phyloP scores from a whole-genome alignment of 2,329 filamentous ascomycete species.

The Pseudogymnoascus sp. region DNA sequence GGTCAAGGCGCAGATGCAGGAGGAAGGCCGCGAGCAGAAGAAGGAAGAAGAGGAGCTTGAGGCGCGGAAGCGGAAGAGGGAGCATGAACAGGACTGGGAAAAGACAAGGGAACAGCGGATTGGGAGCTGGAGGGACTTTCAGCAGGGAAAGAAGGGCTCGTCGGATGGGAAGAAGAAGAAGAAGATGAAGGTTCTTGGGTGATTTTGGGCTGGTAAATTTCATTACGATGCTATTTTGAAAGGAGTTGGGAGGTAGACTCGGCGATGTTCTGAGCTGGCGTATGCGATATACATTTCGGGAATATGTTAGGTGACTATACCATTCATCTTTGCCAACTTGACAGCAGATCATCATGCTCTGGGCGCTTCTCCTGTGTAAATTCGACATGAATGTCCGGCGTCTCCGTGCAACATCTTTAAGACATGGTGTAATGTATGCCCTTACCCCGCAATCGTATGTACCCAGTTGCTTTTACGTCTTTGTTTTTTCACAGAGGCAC shows the following conservation, averaged over 20 bases:
- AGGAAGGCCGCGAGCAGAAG: conserved; percentile 83
- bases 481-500: neutral
- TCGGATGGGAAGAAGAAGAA: conserved; percentile 48
- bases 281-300: neutral
- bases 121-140: conserved; percentile 86
- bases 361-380: neutral
- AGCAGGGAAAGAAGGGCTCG: conserved; percentile 56
- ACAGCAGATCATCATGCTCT: too few relatives aligned
- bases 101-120: conserved; percentile 84
- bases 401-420: neutral
- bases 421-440: neutral
- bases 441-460: neutral
- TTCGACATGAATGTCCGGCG: neutral
- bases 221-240: neutral
- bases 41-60: conserved; percentile 80
- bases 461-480: neutral
- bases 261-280: neutral
- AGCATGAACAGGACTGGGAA: conserved; percentile 95
- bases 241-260: neutral
- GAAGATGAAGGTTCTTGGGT: conserved; percentile 46
- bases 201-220: neutral
- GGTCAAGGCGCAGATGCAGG: conserved; percentile 89
- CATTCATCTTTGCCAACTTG: neutral
- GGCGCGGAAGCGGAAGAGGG: conserved; percentile 72
- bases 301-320: neutral